phyloP scores from a whole-genome alignment of 2,329 filamentous ascomycete species.

The Basipetospora chlamydospora region DNA sequence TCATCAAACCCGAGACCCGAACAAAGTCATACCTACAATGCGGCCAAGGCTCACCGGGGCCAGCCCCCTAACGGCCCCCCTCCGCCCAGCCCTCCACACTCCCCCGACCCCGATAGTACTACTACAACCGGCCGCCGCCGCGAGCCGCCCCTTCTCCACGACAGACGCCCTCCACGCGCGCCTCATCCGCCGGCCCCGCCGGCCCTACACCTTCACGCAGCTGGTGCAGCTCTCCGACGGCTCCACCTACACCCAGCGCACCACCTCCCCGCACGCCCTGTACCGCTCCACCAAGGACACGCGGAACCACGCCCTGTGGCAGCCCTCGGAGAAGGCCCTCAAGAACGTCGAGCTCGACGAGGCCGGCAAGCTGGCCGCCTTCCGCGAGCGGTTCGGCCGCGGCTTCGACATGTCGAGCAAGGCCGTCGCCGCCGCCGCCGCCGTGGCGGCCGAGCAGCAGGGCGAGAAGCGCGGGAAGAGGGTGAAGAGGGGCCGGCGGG shows the following conservation, averaged over 20 bases:
- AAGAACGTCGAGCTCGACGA: slow-evolving; percentile 89
- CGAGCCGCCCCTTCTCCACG: slow-evolving; percentile 11
- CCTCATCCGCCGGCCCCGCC: slow-evolving; percentile 72
- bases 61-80: slow-evolving; percentile 7
- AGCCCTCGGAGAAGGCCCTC: slow-evolving; percentile 67
- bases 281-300: slow-evolving; percentile 61
- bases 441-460: too few species aligned
- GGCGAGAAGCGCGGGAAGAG: slow-evolving; percentile 7
- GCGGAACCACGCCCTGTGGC: slow-evolving; percentile 82
- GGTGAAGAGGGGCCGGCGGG: slow-evolving; percentile 5
- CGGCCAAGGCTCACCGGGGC: slow-evolving; percentile 6
- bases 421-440: slow-evolving; percentile 15
- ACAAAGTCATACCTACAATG: slow-evolving; percentile 8
- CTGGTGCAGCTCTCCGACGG: slow-evolving; percentile 86
- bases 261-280: slow-evolving; percentile 52
- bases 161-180: slow-evolving; percentile 46
- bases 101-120: slow-evolving; percentile 12
- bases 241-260: slow-evolving; percentile 66
- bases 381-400: slow-evolving; percentile 70
- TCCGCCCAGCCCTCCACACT: slow-evolving; percentile 16
- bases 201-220: slow-evolving; percentile 96
- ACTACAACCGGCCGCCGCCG: slow-evolving; percentile 5
- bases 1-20: too few species aligned
- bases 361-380: slow-evolving; percentile 75
- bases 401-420: slow-evolving; percentile 55